A percentile compares a stretch with the other conserved stretches of the same genome.
Evolutionary conservation across 768 basidiomycete species (phyloP).

Genomic region (Macrolepiota fuliginosa): DNA sequence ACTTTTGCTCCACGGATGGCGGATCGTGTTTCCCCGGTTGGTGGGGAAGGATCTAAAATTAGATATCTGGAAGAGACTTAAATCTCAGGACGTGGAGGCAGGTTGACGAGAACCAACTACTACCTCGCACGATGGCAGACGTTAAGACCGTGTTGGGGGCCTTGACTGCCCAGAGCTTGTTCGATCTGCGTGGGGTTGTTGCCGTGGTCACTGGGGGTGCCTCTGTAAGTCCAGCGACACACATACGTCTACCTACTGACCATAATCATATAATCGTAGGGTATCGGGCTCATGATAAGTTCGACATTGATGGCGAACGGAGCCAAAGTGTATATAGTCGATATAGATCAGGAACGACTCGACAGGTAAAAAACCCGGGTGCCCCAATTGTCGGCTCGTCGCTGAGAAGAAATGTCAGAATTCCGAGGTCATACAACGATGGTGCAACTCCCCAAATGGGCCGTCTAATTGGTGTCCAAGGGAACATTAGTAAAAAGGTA

Average conservation of each 20-base stretch:
- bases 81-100: not conserved
- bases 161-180: conserved; percentile 34
- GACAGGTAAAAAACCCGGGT: conserved; percentile 27
- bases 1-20: no score
- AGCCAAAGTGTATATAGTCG: conserved; percentile 47
- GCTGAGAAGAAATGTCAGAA: conserved; percentile 10
- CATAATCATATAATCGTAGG: conserved; percentile 23
- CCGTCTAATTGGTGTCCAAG: conserved; percentile 37
- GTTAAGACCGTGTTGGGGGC: conserved; percentile 24
- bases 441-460: conserved; percentile 30
- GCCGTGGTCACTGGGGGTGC: conserved; percentile 45
- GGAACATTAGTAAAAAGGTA: conserved; percentile 37
- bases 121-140: conserved; percentile 19
- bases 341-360: conserved; percentile 37
- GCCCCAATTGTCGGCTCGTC: not conserved
- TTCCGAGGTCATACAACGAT: conserved; percentile 34
- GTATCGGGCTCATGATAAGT: conserved; percentile 51
- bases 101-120: not conserved
- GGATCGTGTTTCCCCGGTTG: no score
- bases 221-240: conserved; percentile 23
- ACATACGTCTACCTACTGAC: not conserved
- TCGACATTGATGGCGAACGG: conserved; percentile 45
- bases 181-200: conserved; percentile 42
- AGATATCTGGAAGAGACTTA: not conserved
- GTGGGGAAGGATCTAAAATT: not conserved